Evolutionary conservation across 495 filamentous ascomycete species (phyloP).

Genomic region (Lophiotrema nucula): DNA sequence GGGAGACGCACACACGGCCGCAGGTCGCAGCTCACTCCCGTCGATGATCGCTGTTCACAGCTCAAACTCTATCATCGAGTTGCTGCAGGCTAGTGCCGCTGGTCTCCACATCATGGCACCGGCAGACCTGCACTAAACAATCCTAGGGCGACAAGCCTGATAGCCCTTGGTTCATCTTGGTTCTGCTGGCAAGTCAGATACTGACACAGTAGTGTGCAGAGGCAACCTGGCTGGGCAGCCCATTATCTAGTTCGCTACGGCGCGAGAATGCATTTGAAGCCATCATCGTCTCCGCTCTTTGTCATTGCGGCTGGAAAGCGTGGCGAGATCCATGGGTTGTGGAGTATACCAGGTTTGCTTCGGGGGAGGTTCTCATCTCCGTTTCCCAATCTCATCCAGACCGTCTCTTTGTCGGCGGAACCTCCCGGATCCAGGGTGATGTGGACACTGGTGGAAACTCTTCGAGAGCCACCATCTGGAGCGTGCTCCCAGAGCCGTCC

Average conservation of each 20-base stretch:
- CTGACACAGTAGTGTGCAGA: neutral
- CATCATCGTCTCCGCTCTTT: slow-evolving; percentile 17
- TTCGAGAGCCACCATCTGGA: slow-evolving; percentile 16
- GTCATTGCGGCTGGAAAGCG: neutral
- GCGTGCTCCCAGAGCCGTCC: slow-evolving; percentile 20
- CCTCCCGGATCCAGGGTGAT: neutral
- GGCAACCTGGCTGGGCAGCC: no score
- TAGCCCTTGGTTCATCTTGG: no score
- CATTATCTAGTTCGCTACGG: neutral
- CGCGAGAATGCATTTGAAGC: slow-evolving; percentile 17
- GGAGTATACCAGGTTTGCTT: no score
- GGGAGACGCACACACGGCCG: neutral
- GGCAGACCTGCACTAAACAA: neutral
- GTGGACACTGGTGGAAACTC: neutral
- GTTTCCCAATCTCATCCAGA: neutral
- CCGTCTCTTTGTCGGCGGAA: neutral
- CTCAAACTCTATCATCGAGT: slow-evolving; percentile 10
- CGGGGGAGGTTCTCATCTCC: no score
- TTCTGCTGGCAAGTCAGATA: slow-evolving; percentile 1
- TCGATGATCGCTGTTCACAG: slow-evolving; percentile 1
- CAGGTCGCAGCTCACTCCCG: slow-evolving; percentile 4
- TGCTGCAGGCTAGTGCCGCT: slow-evolving; percentile 1
- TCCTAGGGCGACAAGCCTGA: neutral
- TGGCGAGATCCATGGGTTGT: no score
- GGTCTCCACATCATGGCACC: neutral